Evolutionary conservation across 2,329 filamentous ascomycete species (phyloP), one percentile per base, ranked within the genome.

Genomic region (Cryphonectria carpinicola): DNA sequence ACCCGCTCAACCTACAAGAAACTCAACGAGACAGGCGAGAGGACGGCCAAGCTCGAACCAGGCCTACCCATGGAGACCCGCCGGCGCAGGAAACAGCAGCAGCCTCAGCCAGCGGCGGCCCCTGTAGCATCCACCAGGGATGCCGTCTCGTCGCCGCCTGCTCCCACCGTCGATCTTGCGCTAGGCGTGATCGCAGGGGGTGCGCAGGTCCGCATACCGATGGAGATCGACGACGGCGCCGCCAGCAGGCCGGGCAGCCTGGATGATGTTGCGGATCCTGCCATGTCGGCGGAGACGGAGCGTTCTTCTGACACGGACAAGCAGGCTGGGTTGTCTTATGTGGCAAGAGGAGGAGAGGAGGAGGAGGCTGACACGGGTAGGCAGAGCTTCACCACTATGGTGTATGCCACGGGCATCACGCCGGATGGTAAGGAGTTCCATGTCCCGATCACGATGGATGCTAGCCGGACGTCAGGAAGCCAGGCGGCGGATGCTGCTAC

Each of bases 1-100:
- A 72, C 69, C 11, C 71, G 71, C 8, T 39, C 69, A 37, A 56
- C 41, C 49, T 35, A 52, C 25, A 71, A 56, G 25, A 64, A 32
- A 7, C 65, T 72, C 37, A 70, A 67, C 8, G 28, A 61, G n/a
- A 49, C 43, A 35, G 52, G 19, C 10, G 63, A 25, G 8, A 14
- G 52, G 11, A 39, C 66, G 10, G 63, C 28, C 14, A 37, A 41
- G 3, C 71, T 72, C 35, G 35, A 49, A 3, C 69, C 69, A 5
- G 71, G 71, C 6, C 71, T 72, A 28, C 56, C 67, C 0, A 65
- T 65, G 56, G 7, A 14, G 5, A n/a, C 35, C 0, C 68, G 65
- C 17, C 62, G 54, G 22, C 56, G 68, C 25, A 37, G n/a, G 19
- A 62, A 54, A 32, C 28, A 25, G 22, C 19, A 37, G n/a, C 43